Evolutionary conservation across 257 asterid species (phyloP).

Genomic region (Catharanthus roseus): DNA sequence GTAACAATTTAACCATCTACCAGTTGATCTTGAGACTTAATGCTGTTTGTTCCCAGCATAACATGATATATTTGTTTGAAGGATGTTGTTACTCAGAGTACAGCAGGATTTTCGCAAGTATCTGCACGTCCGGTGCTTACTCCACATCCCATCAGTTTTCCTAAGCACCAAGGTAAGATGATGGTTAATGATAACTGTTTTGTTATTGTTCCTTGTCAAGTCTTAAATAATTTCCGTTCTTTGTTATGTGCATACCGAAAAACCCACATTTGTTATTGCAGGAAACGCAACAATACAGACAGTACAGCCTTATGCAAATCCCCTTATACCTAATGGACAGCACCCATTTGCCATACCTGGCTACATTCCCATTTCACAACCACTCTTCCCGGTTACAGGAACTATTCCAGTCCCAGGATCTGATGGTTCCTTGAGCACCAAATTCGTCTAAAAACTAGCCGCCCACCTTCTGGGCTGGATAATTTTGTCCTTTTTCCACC

Average conservation of each 20-base stretch:
- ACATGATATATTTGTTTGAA: constrained; percentile 22
- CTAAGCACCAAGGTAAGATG: constrained; percentile 71
- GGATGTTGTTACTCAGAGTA: constrained; percentile 46
- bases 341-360: constrained; percentile 47
- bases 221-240: not conserved
- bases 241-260: not conserved
- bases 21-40: not conserved
- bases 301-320: constrained; percentile 50
- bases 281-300: constrained; percentile 55
- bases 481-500: constrained; percentile 16
- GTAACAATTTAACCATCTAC: not conserved
- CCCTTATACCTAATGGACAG: constrained; percentile 38
- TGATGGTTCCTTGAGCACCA: constrained; percentile 39
- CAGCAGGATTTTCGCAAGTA: constrained; percentile 54
- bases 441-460: constrained; percentile 42
- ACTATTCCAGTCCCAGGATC: constrained; percentile 47
- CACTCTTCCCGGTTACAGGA: constrained; percentile 42
- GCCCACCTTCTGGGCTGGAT: constrained; percentile 1
- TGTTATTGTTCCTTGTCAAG: not conserved
- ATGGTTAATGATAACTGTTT: not conserved
- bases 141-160: constrained; percentile 47
- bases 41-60: not conserved
- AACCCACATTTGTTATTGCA: constrained; percentile 23
- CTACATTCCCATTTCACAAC: constrained; percentile 52
- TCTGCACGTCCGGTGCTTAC: constrained; percentile 43